Evolutionary conservation across 305 asterid genomes (phyloP).

Genomic region (Fraxinus ornus): DNA sequence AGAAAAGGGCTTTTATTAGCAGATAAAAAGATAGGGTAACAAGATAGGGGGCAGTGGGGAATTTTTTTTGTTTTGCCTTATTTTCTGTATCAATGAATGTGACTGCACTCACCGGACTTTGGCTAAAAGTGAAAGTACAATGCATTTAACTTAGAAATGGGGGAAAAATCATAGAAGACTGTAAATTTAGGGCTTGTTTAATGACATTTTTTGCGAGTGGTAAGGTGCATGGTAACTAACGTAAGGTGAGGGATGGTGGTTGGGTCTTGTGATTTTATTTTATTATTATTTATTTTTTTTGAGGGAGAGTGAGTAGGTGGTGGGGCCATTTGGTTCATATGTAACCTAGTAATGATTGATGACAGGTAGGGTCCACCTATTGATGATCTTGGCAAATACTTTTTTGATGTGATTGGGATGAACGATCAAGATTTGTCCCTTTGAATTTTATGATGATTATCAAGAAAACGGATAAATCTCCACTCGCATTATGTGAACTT

Average conservation of each 20-base stretch:
- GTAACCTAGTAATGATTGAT: slow-evolving; percentile 27
- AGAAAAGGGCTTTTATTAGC: slow-evolving; percentile 11
- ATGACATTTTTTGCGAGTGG: neutral
- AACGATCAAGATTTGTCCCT: slow-evolving; percentile 18
- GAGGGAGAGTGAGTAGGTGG: neutral
- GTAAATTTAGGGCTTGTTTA: slow-evolving; percentile 16
- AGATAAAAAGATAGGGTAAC: slow-evolving; percentile 38
- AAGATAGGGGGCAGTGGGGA: slow-evolving; percentile 25
- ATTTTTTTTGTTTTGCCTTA: neutral
- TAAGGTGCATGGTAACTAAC: slow-evolving; percentile 20
- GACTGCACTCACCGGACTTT: slow-evolving; percentile 19
- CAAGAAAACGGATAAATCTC: neutral
- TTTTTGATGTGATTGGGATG: slow-evolving; percentile 19
- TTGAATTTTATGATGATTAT: slow-evolving; percentile 14
- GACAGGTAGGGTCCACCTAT: slow-evolving; percentile 18
- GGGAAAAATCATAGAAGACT: neutral
- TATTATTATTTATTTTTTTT: neutral
- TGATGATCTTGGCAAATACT: slow-evolving; percentile 14
- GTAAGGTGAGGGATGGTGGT: neutral
- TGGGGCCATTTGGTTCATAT: slow-evolving; percentile 31
- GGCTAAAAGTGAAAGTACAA: slow-evolving; percentile 20
- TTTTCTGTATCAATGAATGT: slow-evolving; percentile 15
- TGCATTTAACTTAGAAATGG: neutral
- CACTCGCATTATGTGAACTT: too few relatives aligned
- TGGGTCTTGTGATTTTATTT: neutral